Percentiles rank a stretch among this genome's conserved stretches.
Conservation (phyloP, 345 rosid genomes). For the Hypericum perforatum region DNA sequence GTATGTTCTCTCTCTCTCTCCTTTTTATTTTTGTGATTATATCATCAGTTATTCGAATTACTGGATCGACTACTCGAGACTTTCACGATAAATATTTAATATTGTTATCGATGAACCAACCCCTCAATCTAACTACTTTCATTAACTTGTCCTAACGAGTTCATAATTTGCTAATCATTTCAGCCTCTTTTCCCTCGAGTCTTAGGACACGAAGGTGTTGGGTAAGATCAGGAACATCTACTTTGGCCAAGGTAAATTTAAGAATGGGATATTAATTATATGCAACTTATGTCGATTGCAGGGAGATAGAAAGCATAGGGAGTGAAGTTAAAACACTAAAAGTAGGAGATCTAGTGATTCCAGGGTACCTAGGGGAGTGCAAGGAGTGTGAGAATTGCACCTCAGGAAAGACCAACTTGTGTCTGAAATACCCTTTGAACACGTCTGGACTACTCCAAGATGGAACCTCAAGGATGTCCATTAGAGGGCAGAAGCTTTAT, state of each 20-base stretch:
- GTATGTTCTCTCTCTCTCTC: background rate
- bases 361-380: constrained; percentile 42
- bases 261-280: too few relatives aligned
- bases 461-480: constrained; percentile 48
- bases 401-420: constrained; percentile 33
- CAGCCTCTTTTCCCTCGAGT: constrained; percentile 1
- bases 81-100: too few relatives aligned
- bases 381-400: constrained; percentile 48
- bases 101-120: too few relatives aligned
- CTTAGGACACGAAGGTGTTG: constrained; percentile 4
- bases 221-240: background rate
- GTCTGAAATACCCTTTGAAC: constrained; percentile 32
- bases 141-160: too few relatives aligned
- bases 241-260: too few relatives aligned
- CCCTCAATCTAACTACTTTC: too few relatives aligned
- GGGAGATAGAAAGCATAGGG: constrained; percentile 58
- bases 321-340: constrained; percentile 37
- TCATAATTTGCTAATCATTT: too few relatives aligned
- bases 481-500: constrained; percentile 35
- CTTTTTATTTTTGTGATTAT: background rate
- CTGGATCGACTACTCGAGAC: too few relatives aligned
- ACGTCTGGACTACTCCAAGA: constrained; percentile 37
- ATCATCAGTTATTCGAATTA: too few relatives aligned
- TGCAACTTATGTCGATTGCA: too few relatives aligned
- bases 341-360: constrained; percentile 56